A percentile compares a stretch with the other conserved stretches of the same genome.
These are phyloP conservation scores for Nemania abortiva DNA, from an alignment of 2,329 filamentous ascomycete species.

Conservation along the genomic window DNA sequence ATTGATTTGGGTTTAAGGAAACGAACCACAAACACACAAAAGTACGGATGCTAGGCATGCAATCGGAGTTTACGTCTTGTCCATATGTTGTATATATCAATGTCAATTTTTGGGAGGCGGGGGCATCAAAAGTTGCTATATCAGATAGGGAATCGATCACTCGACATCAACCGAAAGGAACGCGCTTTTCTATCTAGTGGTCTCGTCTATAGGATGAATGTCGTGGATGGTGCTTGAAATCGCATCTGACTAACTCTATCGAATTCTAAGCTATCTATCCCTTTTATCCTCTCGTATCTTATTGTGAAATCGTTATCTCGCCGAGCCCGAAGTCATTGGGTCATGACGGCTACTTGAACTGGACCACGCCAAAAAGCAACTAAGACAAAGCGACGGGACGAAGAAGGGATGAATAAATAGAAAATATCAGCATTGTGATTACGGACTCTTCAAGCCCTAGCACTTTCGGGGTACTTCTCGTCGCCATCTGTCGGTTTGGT, in stretches of 20 bases:
- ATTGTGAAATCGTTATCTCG: too few relatives aligned
- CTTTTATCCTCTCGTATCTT: too few relatives aligned
- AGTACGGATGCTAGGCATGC: not conserved
- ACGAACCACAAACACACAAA: not conserved
- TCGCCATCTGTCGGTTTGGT: slow-evolving; percentile 19
- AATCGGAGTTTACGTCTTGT: not conserved
- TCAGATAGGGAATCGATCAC: not conserved
- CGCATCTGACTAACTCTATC: too few relatives aligned
- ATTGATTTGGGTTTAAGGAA: not conserved
- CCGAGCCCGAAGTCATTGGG: too few relatives aligned
- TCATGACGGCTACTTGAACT: not conserved
- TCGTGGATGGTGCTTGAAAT: too few relatives aligned
- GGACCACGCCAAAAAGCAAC: not conserved
- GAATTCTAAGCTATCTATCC: too few relatives aligned
- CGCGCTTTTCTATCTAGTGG: not conserved
- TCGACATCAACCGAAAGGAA: not conserved
- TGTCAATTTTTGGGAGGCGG: not conserved
- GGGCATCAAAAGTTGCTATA: not conserved
- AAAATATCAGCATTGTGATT: not conserved
- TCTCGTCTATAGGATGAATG: not conserved
- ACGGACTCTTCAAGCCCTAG: not conserved
- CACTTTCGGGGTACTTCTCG: not conserved
- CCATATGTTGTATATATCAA: slow-evolving; percentile 17
- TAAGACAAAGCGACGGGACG: not conserved
- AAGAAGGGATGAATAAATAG: not conserved